These are phyloP conservation scores for Phytophthora citricola DNA, from an alignment of 352 stramenopile species.

Conservation along the genomic window DNA sequence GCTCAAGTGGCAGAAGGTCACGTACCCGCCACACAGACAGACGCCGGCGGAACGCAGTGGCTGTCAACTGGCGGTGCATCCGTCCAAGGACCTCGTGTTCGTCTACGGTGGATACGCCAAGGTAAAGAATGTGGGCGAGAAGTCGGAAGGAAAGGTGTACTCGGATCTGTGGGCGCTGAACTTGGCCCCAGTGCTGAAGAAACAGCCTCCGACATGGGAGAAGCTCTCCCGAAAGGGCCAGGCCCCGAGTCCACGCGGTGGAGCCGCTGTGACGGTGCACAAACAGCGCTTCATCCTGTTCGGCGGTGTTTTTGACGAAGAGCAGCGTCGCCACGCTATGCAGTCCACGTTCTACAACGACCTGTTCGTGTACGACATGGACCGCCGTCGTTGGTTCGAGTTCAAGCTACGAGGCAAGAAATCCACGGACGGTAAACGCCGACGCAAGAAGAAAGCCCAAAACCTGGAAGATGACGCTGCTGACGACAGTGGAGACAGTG, in stretches of 20 bases:
- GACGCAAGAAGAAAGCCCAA: conserved; percentile 67
- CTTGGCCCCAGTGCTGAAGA: conserved; percentile 91
- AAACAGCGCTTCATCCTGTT: conserved; percentile 98
- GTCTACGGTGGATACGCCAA: conserved; percentile 97
- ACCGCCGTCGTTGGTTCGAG: conserved; percentile 95
- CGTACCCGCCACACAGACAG: conserved; percentile 70
- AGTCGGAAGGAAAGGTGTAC: conserved; percentile 95
- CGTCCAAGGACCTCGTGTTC: conserved; percentile 91
- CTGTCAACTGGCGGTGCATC: conserved; percentile 84
- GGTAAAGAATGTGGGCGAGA: conserved; percentile 92
- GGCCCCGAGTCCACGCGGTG: conserved; percentile 80
- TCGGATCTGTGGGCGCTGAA: conserved; percentile 96
- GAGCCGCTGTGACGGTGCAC: conserved; percentile 87
- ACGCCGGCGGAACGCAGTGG: conserved; percentile 76
- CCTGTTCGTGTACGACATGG: conserved; percentile 97
- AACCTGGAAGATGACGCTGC: conserved; percentile 47
- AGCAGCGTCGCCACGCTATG: conserved; percentile 84
- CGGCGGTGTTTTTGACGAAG: conserved; percentile 95
- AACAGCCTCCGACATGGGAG: conserved; percentile 94
- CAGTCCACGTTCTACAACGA: conserved; percentile 97
- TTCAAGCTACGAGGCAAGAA: conserved; percentile 91
- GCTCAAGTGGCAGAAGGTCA: conserved; percentile 89
- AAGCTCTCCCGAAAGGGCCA: conserved; percentile 91
- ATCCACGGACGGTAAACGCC: conserved; percentile 62
- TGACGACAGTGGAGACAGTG: conserved; percentile 56